Conservation (phyloP, 2,329 filamentous ascomycete genomes). For the Zasmidium citrigriseum region DNA sequence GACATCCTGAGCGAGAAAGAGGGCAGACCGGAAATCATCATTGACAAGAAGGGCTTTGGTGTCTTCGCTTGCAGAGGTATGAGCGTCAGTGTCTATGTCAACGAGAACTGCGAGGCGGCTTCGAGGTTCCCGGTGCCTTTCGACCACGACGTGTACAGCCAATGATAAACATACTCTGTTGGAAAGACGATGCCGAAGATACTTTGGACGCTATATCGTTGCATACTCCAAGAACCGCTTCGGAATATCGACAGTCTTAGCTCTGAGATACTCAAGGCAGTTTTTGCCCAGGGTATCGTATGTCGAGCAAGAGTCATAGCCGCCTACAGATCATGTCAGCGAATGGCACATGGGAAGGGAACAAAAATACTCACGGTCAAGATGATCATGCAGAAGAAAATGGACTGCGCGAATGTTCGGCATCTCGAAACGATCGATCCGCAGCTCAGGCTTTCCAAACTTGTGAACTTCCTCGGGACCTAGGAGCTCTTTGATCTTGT, state of each 20-base stretch:
- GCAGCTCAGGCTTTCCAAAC: slow-evolving; percentile 14
- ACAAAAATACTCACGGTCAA: slow-evolving; percentile 44
- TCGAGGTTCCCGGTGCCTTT: slow-evolving; percentile 39
- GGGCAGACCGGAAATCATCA: slow-evolving; percentile 56
- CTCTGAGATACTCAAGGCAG: slow-evolving; percentile 47
- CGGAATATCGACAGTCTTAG: slow-evolving; percentile 49
- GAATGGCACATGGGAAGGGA: not conserved
- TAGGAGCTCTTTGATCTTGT: slow-evolving; percentile 26
- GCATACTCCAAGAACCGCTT: slow-evolving; percentile 46
- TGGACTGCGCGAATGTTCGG: slow-evolving; percentile 10
- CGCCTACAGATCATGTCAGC: not conserved
- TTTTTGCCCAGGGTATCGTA: slow-evolving; percentile 53
- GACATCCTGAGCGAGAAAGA: slow-evolving; percentile 59
- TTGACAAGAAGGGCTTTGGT: slow-evolving; percentile 62
- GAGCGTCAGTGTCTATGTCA: slow-evolving; percentile 65
- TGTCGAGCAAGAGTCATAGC: slow-evolving; percentile 40
- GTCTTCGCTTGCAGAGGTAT: slow-evolving; percentile 56
- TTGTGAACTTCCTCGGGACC: slow-evolving; percentile 27
- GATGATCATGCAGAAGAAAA: slow-evolving; percentile 46
- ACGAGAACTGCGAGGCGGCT: slow-evolving; percentile 55
- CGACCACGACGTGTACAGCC: slow-evolving; percentile 17
- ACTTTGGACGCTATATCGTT: slow-evolving; percentile 18
- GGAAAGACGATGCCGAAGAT: not conserved
- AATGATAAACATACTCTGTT: too few relatives aligned
- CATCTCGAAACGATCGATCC: slow-evolving; percentile 12